Percentiles rank a stretch among this genome's conserved stretches.
phyloP scores from a whole-genome alignment of 2,329 filamentous ascomycete genomes.

The Xylaria arbuscula region DNA sequence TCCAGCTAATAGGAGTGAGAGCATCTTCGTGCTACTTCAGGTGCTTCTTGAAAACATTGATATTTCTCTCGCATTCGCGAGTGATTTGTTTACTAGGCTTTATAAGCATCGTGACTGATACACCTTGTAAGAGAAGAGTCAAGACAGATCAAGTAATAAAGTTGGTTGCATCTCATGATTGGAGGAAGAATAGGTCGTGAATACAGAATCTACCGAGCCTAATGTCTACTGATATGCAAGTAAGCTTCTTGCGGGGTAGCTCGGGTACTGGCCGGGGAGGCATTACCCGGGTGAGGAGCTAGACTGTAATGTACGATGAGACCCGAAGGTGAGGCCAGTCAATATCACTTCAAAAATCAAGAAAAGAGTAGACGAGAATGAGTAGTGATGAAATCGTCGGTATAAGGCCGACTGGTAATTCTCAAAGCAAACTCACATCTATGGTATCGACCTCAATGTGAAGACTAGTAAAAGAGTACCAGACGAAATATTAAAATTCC shows the following conservation, averaged over 20 bases:
- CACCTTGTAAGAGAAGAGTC: neutral
- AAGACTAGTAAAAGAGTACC: slow-evolving; percentile 3
- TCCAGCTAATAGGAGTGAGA: neutral
- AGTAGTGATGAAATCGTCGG: neutral
- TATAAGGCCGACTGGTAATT: neutral
- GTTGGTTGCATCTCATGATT: slow-evolving; percentile 17
- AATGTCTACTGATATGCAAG: neutral
- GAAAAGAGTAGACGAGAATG: neutral
- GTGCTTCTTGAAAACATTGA: neutral
- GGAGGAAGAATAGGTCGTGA: slow-evolving; percentile 37
- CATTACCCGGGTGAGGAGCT: slow-evolving; percentile 4
- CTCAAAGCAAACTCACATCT: neutral
- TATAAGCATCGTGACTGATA: neutral
- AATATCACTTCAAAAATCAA: neutral
- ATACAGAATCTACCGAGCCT: slow-evolving; percentile 19
- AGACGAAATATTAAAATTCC: slow-evolving; percentile 21
- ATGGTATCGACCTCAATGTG: neutral
- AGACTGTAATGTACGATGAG: neutral
- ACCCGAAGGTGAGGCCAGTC: neutral
- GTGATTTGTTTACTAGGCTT: neutral
- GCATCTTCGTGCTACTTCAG: slow-evolving; percentile 16
- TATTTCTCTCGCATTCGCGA: neutral
- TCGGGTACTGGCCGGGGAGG: neutral
- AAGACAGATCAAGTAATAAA: neutral
- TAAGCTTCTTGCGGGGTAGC: slow-evolving; percentile 29